Conservation (phyloP, 2,329 filamentous ascomycete genomes). For the Endothia cerciana region DNA sequence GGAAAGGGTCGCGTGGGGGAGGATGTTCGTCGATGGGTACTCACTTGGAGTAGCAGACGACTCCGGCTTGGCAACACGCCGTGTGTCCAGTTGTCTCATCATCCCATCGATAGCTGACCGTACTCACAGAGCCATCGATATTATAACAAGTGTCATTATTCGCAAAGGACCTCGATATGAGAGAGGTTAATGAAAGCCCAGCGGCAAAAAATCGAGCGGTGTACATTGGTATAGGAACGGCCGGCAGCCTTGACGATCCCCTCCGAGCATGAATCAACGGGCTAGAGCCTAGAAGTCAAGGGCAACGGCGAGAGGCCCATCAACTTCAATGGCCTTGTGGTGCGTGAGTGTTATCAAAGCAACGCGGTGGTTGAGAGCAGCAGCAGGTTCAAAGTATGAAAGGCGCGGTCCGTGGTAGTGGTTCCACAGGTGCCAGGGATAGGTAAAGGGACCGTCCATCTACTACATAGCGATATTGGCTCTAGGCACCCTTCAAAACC, state of each 20-base stretch:
- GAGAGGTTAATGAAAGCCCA: neutral
- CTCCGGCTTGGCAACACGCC: constrained; percentile 11
- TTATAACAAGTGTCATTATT: constrained; percentile 11
- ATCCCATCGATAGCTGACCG: constrained; percentile 5
- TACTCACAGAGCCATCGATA: constrained; percentile 12
- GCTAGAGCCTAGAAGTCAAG: neutral
- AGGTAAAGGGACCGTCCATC: no score
- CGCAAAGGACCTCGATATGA: neutral
- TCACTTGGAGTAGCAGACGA: constrained; percentile 12
- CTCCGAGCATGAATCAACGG: neutral
- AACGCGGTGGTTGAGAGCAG: neutral
- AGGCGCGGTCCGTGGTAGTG: neutral
- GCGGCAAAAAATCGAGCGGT: neutral
- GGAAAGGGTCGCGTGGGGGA: no score
- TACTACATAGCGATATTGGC: no score
- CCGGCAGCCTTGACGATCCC: neutral
- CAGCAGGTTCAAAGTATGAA: neutral
- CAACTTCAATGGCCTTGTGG: neutral
- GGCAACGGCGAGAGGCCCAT: neutral
- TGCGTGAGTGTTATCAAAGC: neutral
- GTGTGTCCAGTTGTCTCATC: constrained; percentile 8
- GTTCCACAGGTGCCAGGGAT: no score
- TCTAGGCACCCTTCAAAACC: neutral
- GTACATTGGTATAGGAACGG: neutral
- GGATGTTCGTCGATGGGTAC: no score